A percentile compares a stretch with the other conserved stretches of the same genome.
Conservation (phyloP, 148 eudicot genomes). For the Polygonum aviculare region DNA sequence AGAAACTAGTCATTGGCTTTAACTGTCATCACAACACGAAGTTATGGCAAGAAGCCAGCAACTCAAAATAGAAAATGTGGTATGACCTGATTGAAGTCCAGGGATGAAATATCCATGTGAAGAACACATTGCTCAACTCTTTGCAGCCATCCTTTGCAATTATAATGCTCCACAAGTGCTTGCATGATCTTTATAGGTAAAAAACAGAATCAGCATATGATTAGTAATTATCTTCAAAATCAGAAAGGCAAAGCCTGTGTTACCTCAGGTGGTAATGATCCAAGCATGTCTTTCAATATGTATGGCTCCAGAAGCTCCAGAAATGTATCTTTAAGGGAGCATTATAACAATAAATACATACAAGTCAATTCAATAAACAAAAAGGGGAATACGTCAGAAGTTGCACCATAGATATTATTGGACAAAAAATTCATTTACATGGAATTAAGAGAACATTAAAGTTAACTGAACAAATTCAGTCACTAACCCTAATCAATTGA, state of each 20-base stretch:
- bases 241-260: neutral
- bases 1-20: neutral
- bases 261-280: constrained; percentile 94
- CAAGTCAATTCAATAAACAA: neutral
- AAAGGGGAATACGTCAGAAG: neutral
- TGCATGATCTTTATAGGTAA: constrained; percentile 66
- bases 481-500: neutral
- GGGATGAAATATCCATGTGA: constrained; percentile 94
- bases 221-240: neutral
- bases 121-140: constrained; percentile 97
- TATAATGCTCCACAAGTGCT: constrained; percentile 96
- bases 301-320: constrained; percentile 98
- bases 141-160: constrained; percentile 85
- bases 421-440: neutral
- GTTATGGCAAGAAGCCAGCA: neutral
- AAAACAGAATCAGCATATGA: constrained; percentile 5
- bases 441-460: neutral
- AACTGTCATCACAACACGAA: neutral
- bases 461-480: neutral
- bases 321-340: constrained; percentile 57
- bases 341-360: constrained; percentile 8
- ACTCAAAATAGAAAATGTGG: neutral
- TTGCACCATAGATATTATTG: neutral
- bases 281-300: constrained; percentile 95
- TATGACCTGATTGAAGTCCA: constrained; percentile 92